Conservation (phyloP, 1,284 basidiomycete species). For the Apiotrichum gracile region DNA sequence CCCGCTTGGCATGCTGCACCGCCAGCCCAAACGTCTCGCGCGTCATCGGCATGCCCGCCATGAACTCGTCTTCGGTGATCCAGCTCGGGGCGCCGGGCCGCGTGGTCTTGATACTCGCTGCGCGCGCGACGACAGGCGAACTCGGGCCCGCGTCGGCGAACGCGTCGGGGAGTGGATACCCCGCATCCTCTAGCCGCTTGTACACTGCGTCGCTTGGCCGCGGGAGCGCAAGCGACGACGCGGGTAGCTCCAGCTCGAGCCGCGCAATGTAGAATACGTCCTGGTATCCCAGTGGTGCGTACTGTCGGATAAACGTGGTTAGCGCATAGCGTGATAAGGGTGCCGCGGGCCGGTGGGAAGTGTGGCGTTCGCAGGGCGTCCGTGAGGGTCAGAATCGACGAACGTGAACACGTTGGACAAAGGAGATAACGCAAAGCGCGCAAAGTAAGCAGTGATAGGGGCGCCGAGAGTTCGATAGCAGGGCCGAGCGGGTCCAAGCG, state of each 20-base stretch:
- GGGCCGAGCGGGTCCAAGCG: neutral
- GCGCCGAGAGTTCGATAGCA: too few species aligned
- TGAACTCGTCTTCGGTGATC: neutral
- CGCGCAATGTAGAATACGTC: conserved; percentile 30
- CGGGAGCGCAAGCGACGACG: conserved; percentile 14
- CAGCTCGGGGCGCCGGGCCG: neutral
- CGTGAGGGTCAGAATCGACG: neutral
- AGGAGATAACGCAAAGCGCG: neutral
- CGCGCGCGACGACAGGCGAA: neutral
- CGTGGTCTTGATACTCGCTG: neutral
- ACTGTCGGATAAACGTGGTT: conserved; percentile 15
- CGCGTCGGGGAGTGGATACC: conserved; percentile 13
- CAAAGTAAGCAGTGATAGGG: too few species aligned
- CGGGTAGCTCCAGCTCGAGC: conserved; percentile 21
- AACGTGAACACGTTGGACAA: neutral
- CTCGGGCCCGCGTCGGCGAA: neutral
- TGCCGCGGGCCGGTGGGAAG: too few species aligned
- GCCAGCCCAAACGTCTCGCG: neutral
- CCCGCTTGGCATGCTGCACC: neutral
- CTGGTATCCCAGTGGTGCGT: conserved; percentile 22
- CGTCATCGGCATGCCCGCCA: neutral
- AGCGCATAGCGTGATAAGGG: too few species aligned
- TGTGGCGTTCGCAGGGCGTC: neutral
- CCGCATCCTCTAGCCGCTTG: conserved; percentile 17
- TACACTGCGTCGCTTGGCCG: conserved; percentile 15